Evolutionary conservation across 1,284 basidiomycete genomes (phyloP).

Genomic region (Malassezia sp.): DNA sequence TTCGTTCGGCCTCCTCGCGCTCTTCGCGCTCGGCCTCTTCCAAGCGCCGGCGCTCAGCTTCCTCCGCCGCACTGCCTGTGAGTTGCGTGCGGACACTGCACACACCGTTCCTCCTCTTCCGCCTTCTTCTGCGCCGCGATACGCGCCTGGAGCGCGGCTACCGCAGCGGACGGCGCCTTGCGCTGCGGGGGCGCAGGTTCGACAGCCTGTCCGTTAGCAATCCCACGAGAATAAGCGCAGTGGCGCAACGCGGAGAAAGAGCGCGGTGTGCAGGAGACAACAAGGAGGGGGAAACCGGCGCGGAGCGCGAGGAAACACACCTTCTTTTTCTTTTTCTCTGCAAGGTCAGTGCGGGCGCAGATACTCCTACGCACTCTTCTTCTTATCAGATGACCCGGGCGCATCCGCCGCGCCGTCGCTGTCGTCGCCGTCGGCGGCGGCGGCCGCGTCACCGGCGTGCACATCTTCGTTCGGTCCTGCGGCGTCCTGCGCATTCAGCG

Average conservation of each 20-base stretch:
- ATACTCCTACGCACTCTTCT: no score
- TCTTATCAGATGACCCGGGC: slow-evolving; percentile 25
- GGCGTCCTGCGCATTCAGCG: neutral
- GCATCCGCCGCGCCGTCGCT: slow-evolving; percentile 17
- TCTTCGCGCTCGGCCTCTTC: slow-evolving; percentile 44
- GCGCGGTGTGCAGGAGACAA: no score
- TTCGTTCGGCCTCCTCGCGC: slow-evolving; percentile 40
- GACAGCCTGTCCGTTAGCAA: no score
- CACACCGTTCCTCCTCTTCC: slow-evolving; percentile 42
- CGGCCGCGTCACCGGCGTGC: no score
- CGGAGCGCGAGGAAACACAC: no score
- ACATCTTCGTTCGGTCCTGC: no score
- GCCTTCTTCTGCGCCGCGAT: slow-evolving; percentile 45
- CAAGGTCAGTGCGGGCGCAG: no score
- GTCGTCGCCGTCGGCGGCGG: slow-evolving; percentile 21
- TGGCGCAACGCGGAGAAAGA: no score
- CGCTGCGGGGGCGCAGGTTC: slow-evolving; percentile 20
- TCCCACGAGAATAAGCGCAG: no score
- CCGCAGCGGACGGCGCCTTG: slow-evolving; percentile 39
- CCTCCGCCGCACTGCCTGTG: slow-evolving; percentile 27
- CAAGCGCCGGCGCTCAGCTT: slow-evolving; percentile 30
- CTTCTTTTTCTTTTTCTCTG: slow-evolving; percentile 35
- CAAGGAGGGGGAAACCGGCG: no score
- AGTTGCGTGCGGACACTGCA: no score
- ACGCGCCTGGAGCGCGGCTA: slow-evolving; percentile 41